Base-by-base conservation (phyloP, 2,329 filamentous ascomycete species). In the Aspergillus versicolor region DNA sequence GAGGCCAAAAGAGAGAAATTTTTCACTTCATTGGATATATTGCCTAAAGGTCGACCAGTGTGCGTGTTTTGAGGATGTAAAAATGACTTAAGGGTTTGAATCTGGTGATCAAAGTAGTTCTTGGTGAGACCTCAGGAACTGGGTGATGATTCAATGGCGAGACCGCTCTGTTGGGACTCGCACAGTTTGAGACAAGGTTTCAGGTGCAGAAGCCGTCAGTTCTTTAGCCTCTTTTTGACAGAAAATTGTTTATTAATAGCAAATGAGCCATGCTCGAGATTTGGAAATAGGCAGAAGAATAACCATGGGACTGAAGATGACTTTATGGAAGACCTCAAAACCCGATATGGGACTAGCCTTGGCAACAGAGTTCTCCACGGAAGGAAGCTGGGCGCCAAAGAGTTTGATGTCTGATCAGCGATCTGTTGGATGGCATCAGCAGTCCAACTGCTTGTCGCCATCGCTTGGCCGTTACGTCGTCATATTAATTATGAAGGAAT, bases 221-320 rank as follows among this genome's bases (percentile, higher is more conserved):
- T 30, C 9, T 11, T 30, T 30, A 11, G 27, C 24, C n/a, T 30
- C 30, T 48, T 37, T 37, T 19, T 11, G 27, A 48, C 9, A 17
- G 21, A 3, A n/a, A 22, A 19, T 32, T 6, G 21, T 32, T 34
- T 19, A 49, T 27, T 42, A 21, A 48, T 43, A 41, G 37, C 37
- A 34, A 30, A 38, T 43, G 27, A 44, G 8, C 38, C 41, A 32
- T 42, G 32, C 15, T n/a, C 27, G 24, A 34, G 21, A 41, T 37
- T 37, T 37, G 34, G 34, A 21, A 43, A 27, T 46, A 54, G 52
- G 52, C 52, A 54, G 52, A 54, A 54, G 9, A 48, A 54, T 48
- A 54, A 54, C 52, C 44, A 54, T 54, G 44, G 44, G 34, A 37
- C 12, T 37, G 34, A 13, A 37, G 34, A 37, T 37, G 15, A n/a